Evolutionary conservation across 495 filamentous ascomycete species (phyloP).

Genomic region (Saxophila tyrrhenica): DNA sequence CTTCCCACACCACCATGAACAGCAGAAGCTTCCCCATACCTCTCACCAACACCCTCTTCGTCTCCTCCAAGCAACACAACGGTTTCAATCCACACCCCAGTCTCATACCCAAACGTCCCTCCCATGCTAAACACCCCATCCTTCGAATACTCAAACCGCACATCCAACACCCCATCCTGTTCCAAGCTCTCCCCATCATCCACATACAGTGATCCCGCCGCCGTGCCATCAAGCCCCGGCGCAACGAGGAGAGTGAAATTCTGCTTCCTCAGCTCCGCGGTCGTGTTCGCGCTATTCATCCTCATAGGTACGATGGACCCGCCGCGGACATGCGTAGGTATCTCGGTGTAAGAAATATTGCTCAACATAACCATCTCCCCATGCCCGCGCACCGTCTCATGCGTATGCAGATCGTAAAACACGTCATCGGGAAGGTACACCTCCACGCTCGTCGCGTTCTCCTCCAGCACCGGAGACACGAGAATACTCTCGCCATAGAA

Average conservation of each 20-base stretch:
- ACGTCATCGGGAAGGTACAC: slow-evolving; percentile 64
- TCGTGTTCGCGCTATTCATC: slow-evolving; percentile 53
- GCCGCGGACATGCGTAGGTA: slow-evolving; percentile 62
- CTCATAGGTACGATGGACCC: slow-evolving; percentile 60
- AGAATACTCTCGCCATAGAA: slow-evolving; percentile 63
- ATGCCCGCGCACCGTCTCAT: slow-evolving; percentile 42
- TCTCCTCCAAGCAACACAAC: not conserved
- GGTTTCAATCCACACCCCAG: not conserved
- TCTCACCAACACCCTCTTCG: not conserved
- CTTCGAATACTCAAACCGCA: slow-evolving; percentile 22
- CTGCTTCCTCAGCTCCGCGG: slow-evolving; percentile 51
- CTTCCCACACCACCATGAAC: not conserved
- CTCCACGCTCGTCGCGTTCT: slow-evolving; percentile 52
- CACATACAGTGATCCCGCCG: slow-evolving; percentile 42
- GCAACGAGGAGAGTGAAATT: slow-evolving; percentile 63
- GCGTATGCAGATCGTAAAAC: slow-evolving; percentile 71
- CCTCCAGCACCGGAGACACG: slow-evolving; percentile 57
- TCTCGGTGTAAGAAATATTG: slow-evolving; percentile 48
- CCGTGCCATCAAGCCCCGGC: slow-evolving; percentile 39
- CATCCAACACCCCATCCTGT: slow-evolving; percentile 17
- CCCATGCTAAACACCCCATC: slow-evolving; percentile 13
- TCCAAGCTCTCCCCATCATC: slow-evolving; percentile 31
- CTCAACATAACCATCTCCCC: slow-evolving; percentile 42
- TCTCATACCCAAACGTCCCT: slow-evolving; percentile 21
- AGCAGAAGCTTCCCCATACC: not conserved